These are phyloP conservation scores for Chamaecrista fasciculata DNA, from an alignment of 306 rosid genomes.

Conservation along the genomic window DNA sequence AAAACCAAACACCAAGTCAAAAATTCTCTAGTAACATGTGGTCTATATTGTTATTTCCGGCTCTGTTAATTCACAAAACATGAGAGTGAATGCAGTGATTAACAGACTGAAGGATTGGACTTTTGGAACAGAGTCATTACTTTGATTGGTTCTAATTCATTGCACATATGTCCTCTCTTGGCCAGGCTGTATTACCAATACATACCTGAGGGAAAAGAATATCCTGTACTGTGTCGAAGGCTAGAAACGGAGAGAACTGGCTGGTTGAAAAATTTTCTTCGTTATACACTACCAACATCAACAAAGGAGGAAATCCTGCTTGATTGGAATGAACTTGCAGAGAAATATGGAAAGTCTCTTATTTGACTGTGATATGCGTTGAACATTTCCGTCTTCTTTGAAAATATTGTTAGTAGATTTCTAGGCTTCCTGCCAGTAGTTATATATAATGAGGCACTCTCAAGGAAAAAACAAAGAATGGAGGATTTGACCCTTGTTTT, in stretches of 20 bases:
- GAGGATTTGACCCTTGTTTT: not conserved
- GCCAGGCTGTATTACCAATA: conserved; percentile 85
- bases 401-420: not conserved
- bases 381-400: not conserved
- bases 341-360: conserved; percentile 56
- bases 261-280: conserved; percentile 44
- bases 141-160: conserved; percentile 9
- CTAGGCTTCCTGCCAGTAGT: not conserved
- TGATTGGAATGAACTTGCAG: conserved; percentile 91
- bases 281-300: conserved; percentile 31
- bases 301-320: conserved; percentile 63
- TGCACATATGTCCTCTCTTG: conserved; percentile 7
- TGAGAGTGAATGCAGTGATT: not conserved
- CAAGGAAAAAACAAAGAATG: not conserved
- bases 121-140: not conserved
- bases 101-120: not conserved
- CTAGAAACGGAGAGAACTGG: conserved; percentile 32
- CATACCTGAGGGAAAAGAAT: conserved; percentile 90
- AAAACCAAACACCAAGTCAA: no score
- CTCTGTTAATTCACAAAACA: not conserved
- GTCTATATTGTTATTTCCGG: no score
- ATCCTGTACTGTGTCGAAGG: conserved; percentile 80
- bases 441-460: not conserved
- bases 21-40: no score
- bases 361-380: not conserved